Conservation (phyloP, 2,329 filamentous ascomycete genomes). For the Ceratocystis albifundus region DNA sequence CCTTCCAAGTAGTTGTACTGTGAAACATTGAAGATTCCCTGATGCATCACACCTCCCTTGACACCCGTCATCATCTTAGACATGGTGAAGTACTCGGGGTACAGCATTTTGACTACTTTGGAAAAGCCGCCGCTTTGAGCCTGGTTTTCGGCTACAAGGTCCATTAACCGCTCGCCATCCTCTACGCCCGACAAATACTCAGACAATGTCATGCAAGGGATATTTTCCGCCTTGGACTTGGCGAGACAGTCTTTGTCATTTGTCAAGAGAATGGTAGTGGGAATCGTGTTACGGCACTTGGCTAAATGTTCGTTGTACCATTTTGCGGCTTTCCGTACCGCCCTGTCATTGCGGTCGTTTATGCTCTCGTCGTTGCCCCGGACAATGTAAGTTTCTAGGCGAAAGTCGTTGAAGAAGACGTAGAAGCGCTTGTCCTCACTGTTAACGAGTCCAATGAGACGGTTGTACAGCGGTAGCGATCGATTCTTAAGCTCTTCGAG, state of each 20-base stretch:
- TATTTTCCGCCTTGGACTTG: slow-evolving; percentile 64
- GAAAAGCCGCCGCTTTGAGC: slow-evolving; percentile 50
- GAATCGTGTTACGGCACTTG: slow-evolving; percentile 50
- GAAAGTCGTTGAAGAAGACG: slow-evolving; percentile 98
- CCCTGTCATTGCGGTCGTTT: slow-evolving; percentile 92
- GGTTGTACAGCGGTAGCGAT: slow-evolving; percentile 88
- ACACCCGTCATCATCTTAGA: slow-evolving; percentile 92
- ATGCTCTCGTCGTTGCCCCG: slow-evolving; percentile 70
- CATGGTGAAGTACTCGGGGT: slow-evolving; percentile 77
- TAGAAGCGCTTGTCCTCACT: slow-evolving; percentile 97
- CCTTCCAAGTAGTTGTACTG: slow-evolving; percentile 97
- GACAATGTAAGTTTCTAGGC: slow-evolving; percentile 75
- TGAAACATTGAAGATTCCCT: slow-evolving; percentile 91
- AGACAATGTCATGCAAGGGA: slow-evolving; percentile 55
- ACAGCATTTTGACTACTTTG: slow-evolving; percentile 58
- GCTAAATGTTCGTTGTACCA: slow-evolving; percentile 84
- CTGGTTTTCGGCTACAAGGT: slow-evolving; percentile 80
- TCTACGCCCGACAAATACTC: slow-evolving; percentile 78
- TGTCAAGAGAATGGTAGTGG: slow-evolving; percentile 81
- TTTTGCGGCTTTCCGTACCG: slow-evolving; percentile 70
- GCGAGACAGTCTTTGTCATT: slow-evolving; percentile 80
- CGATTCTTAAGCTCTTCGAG: slow-evolving; percentile 91
- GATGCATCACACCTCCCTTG: slow-evolving; percentile 77
- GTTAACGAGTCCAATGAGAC: slow-evolving; percentile 77
- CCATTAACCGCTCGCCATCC: slow-evolving; percentile 72